Conservation (phyloP, 257 asterid genomes). For the Scutellaria barbata region DNA sequence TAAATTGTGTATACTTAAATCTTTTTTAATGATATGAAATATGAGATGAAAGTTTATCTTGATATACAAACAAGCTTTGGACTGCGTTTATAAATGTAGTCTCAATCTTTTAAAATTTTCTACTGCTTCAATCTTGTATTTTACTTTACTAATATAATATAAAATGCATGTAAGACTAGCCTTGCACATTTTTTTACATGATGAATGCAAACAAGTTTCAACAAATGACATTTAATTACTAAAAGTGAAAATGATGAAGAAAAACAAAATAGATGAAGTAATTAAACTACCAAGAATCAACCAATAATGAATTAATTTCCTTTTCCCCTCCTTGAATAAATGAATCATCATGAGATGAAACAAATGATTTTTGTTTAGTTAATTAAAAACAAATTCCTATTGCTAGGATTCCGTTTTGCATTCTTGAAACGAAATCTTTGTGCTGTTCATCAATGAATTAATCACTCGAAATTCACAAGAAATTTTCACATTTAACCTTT, state of each 20-base stretch:
- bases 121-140: too few species aligned
- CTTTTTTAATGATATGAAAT: too few species aligned
- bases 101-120: too few species aligned
- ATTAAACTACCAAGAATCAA: constrained; percentile 1
- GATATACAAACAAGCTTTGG: too few species aligned
- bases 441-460: constrained; percentile 36
- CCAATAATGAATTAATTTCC: neutral
- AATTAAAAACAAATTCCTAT: neutral
- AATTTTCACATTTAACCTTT: constrained; percentile 35
- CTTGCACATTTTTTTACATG: neutral
- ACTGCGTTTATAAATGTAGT: too few species aligned
- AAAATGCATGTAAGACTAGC: neutral
- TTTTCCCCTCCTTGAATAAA: neutral
- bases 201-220: neutral
- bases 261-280: neutral
- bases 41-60: too few species aligned
- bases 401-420: constrained; percentile 46
- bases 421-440: constrained; percentile 43
- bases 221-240: neutral
- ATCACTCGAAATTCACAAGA: constrained; percentile 56
- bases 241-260: neutral
- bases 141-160: too few species aligned
- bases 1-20: too few species aligned
- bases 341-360: neutral
- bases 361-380: neutral